phyloP scores from a whole-genome alignment of 1,139 yeast genomes.

The Kodamaea sp. region DNA sequence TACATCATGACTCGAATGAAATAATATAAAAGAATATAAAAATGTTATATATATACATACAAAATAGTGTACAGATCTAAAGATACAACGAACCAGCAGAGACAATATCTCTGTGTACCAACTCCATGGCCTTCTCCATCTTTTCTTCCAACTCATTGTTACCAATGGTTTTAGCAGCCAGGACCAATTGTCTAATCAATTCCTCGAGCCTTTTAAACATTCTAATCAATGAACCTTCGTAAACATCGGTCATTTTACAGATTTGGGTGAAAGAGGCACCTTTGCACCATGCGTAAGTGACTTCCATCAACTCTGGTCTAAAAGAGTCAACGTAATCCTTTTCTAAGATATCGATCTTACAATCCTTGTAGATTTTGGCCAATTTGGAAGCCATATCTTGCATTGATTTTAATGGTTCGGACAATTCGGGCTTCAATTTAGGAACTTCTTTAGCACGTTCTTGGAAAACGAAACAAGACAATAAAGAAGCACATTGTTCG shows the following conservation, averaged over 20 bases:
- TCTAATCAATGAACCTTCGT: conserved; percentile 93
- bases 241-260: conserved; percentile 97
- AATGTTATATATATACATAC: not conserved
- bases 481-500: conserved; percentile 86
- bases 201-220: conserved; percentile 94
- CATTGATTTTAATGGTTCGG: conserved; percentile 83
- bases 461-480: conserved; percentile 95
- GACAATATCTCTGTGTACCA: conserved; percentile 93
- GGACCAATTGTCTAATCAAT: conserved; percentile 80
- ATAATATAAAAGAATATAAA: not conserved
- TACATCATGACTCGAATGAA: not conserved
- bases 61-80: conserved; percentile 18
- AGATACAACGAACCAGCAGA: conserved; percentile 92
- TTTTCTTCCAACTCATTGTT: conserved; percentile 79
- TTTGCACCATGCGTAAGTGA: conserved; percentile 93
- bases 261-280: conserved; percentile 95
- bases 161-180: conserved; percentile 91
- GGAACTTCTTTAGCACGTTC: conserved; percentile 91
- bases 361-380: conserved; percentile 84
- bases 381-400: conserved; percentile 88
- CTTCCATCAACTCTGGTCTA: conserved; percentile 94
- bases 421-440: conserved; percentile 76
- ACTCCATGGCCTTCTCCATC: conserved; percentile 79
- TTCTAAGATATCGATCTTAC: conserved; percentile 83
- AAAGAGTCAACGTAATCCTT: conserved; percentile 90